These are phyloP conservation scores for Scheffersomyces stambukii DNA, from an alignment of 1,139 yeast genomes.

Conservation along the genomic window DNA sequence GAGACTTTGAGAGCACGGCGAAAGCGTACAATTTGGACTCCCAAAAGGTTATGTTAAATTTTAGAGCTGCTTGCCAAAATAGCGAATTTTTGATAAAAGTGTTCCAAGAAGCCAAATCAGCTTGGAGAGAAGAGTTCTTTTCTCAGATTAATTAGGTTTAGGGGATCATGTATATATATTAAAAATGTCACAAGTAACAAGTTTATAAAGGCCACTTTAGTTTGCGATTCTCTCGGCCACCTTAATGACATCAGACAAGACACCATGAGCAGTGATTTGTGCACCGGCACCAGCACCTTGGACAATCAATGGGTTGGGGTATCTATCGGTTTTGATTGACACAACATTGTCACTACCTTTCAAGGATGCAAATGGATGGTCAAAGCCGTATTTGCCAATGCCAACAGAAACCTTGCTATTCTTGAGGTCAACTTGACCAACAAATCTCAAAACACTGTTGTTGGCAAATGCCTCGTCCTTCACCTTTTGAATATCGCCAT, in stretches of 20 bases:
- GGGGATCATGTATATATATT: constrained; percentile 2
- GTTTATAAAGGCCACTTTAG: too few relatives aligned
- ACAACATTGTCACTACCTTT: constrained; percentile 96
- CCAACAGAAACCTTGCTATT: constrained; percentile 74
- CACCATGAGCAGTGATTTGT: constrained; percentile 98
- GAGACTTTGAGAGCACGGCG: constrained; percentile 23
- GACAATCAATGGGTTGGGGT: constrained; percentile 84
- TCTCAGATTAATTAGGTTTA: constrained; percentile 7
- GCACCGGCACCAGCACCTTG: constrained; percentile 99
- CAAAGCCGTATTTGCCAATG: constrained; percentile 74
- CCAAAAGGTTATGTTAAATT: constrained; percentile 67
- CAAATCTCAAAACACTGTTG: constrained; percentile 85
- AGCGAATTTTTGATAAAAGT: constrained; percentile 42
- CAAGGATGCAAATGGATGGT: constrained; percentile 94
- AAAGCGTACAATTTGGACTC: constrained; percentile 49
- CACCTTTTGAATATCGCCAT: constrained; percentile 68
- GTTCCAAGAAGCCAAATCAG: constrained; percentile 55
- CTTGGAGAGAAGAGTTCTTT: constrained; percentile 35
- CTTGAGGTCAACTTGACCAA: constrained; percentile 82
- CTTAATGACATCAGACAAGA: constrained; percentile 86
- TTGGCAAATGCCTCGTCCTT: constrained; percentile 80
- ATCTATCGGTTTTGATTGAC: constrained; percentile 85
- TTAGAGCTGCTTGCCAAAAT: constrained; percentile 60
- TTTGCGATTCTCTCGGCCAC: constrained; percentile 77
- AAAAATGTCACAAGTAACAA: too few relatives aligned